phyloP scores from a whole-genome alignment of 768 basidiomycete species.

The Podaxis sp. region DNA sequence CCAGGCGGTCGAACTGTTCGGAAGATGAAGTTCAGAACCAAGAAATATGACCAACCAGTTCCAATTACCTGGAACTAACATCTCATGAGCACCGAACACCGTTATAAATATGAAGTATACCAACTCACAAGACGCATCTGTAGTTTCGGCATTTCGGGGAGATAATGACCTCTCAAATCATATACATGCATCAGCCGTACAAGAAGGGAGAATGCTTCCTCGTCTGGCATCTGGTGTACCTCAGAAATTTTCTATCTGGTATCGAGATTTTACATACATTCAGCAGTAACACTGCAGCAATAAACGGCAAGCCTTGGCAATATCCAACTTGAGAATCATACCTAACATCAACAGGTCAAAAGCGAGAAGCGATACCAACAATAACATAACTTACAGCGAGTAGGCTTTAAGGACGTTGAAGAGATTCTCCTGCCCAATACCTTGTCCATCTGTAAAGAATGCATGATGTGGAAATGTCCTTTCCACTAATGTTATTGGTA shows the following conservation, averaged over 20 bases:
- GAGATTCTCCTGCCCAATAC: constrained; percentile 94
- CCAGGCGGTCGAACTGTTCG: constrained; percentile 82
- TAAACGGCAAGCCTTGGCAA: constrained; percentile 95
- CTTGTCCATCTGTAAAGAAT: constrained; percentile 92
- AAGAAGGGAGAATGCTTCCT: constrained; percentile 95
- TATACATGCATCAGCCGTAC: constrained; percentile 96
- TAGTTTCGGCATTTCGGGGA: constrained; percentile 99
- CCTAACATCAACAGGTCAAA: constrained; percentile 32
- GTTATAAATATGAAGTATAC: constrained; percentile 20
- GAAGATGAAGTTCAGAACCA: background rate
- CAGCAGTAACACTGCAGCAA: constrained; percentile 89
- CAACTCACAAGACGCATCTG: constrained; percentile 80
- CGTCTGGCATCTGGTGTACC: constrained; percentile 88
- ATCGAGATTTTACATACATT: constrained; percentile 55
- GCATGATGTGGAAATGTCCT: constrained; percentile 97
- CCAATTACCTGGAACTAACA: constrained; percentile 57
- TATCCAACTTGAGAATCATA: constrained; percentile 95
- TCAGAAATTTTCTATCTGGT: constrained; percentile 10
- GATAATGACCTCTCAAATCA: constrained; percentile 92
- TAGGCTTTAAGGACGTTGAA: constrained; percentile 99
- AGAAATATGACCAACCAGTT: constrained; percentile 8
- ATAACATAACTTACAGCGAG: constrained; percentile 61
- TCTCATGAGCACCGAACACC: constrained; percentile 14
- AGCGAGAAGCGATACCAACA: background rate
- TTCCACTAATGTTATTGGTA: constrained; percentile 8